Evolutionary conservation across 164 flowering plant species (phyloP).

Genomic region (Berberis thunbergii): DNA sequence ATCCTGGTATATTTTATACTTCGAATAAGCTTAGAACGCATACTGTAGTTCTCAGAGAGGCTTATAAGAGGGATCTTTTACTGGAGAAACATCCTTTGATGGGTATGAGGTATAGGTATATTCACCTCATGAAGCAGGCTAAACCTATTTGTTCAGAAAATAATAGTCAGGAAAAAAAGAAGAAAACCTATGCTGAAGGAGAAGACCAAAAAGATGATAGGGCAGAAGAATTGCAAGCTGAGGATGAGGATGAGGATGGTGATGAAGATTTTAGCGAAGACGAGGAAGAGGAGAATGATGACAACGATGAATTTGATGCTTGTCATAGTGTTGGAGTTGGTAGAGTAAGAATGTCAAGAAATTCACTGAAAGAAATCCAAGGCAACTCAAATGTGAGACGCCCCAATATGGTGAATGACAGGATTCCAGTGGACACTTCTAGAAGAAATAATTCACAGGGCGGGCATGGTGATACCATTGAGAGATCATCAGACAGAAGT

Average conservation of each 20-base stretch:
- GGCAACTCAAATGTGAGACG: slow-evolving; percentile 13
- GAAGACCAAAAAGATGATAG: too few relatives aligned
- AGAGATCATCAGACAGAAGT: slow-evolving; percentile 1
- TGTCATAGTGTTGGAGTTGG: not conserved
- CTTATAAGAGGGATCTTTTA: slow-evolving; percentile 61
- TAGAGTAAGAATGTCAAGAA: slow-evolving; percentile 1
- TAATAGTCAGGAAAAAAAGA: slow-evolving; percentile 5
- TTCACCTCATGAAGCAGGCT: slow-evolving; percentile 54
- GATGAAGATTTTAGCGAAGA: slow-evolving; percentile 20
- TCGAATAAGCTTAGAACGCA: slow-evolving; percentile 66
- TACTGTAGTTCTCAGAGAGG: slow-evolving; percentile 83
- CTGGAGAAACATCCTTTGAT: slow-evolving; percentile 61
- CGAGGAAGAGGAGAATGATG: slow-evolving; percentile 12
- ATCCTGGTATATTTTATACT: slow-evolving; percentile 81
- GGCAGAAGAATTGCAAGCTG: slow-evolving; percentile 14
- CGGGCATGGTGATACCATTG: slow-evolving; percentile 1
- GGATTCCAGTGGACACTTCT: slow-evolving; percentile 5
- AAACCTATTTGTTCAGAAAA: slow-evolving; percentile 7
- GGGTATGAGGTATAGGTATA: slow-evolving; percentile 57
- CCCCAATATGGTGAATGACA: slow-evolving; percentile 8
- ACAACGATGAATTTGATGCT: slow-evolving; percentile 9
- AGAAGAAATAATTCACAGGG: slow-evolving; percentile 9
- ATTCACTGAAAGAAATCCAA: slow-evolving; percentile 4
- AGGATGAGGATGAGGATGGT: slow-evolving; percentile 21
- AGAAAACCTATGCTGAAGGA: slow-evolving; percentile 2